These are phyloP conservation scores for Pleurotus ostreatus DNA, from an alignment of 768 basidiomycete species.

Conservation along the genomic window DNA sequence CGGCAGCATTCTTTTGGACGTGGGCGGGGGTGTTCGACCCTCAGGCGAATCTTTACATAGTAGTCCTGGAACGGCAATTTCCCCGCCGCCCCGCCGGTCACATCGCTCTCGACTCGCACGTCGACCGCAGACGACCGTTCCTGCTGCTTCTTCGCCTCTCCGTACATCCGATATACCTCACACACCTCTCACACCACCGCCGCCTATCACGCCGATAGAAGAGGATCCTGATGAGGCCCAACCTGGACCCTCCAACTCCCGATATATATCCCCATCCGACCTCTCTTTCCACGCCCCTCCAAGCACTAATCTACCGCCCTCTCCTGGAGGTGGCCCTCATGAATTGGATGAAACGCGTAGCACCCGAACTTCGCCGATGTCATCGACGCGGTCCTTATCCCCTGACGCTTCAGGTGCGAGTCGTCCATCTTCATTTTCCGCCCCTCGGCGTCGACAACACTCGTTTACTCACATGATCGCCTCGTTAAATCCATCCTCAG, in stretches of 20 bases:
- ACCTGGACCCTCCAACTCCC: constrained; percentile 48
- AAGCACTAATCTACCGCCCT: constrained; percentile 41
- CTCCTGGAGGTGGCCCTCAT: constrained; percentile 15
- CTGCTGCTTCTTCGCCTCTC: constrained; percentile 62
- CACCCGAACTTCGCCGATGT: constrained; percentile 32
- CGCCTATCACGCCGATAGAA: constrained; percentile 77
- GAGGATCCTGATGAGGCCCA: constrained; percentile 51
- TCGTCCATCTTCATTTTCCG: constrained; percentile 77
- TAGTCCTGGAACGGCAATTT: constrained; percentile 37
- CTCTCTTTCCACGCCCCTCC: constrained; percentile 54
- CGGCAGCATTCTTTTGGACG: constrained; percentile 92
- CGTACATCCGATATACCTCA: constrained; percentile 45
- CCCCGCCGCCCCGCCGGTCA: constrained; percentile 48
- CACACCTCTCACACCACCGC: constrained; percentile 45
- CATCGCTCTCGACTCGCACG: constrained; percentile 46
- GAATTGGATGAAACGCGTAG: constrained; percentile 19
- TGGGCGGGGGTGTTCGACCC: constrained; percentile 58
- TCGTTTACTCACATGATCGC: constrained; percentile 67
- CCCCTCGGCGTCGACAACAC: constrained; percentile 60
- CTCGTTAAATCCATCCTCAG: constrained; percentile 51
- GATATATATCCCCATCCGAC: constrained; percentile 61
- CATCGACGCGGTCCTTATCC: constrained; percentile 56
- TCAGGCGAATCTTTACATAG: constrained; percentile 21
- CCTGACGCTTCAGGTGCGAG: constrained; percentile 69
- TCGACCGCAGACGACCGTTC: constrained; percentile 42